Evolutionary conservation across 139 green algal species (phyloP), one percentile per base, ranked within the genome.

Genomic region (Eudorina sp.): DNA sequence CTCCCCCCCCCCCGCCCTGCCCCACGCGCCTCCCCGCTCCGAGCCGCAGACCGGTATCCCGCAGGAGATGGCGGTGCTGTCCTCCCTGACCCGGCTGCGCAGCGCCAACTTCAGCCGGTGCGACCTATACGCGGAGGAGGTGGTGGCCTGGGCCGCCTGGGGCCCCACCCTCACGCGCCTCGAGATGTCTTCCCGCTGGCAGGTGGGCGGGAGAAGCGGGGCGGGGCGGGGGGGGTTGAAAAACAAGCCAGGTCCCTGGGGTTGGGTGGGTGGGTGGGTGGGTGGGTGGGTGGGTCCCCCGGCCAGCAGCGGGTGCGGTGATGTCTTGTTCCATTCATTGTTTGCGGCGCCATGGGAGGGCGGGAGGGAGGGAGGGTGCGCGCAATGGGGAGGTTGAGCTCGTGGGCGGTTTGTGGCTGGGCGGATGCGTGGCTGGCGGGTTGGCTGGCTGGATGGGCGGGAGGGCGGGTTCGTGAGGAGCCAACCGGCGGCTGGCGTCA

Each of bases 71-170:
- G 51, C 34, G 48, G 48, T n/a, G 4, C 83, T 88, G 23, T 82
- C 68, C 36, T 1, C 9, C 29, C 83, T 88, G 9, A 88, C 83
- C 5, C 23, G 25, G 13, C 83, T 88, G 38, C 23, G 23, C 9
- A 18, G 31, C 29, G 83, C 38, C 11, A 53, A 72, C 48, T 46
- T 88, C 25, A 72, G 25, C 14, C 27, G 25, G 3, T 55, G 25
- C 51, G 83, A 88, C 69, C 36, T 81, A 0, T 88, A 88, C 34
- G 23, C 19, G 4, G 31, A 87, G 0, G 81, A 87, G 81, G 81
- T 87, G 45, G 81, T 31, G 81, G 81, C 81, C 25, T 87, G 81
- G 81, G n/a, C 19, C 6, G 25, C 62, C 3, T 87, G 81, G 81
- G 81, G 81, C 2, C 55, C 31, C 64, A 53, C n/a, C 62, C 64